A percentile compares a stretch with the other conserved stretches of the same genome.
phyloP scores from a whole-genome alignment of 176 grass and related monocot genomes.

The Eragrostis nindensis region DNA sequence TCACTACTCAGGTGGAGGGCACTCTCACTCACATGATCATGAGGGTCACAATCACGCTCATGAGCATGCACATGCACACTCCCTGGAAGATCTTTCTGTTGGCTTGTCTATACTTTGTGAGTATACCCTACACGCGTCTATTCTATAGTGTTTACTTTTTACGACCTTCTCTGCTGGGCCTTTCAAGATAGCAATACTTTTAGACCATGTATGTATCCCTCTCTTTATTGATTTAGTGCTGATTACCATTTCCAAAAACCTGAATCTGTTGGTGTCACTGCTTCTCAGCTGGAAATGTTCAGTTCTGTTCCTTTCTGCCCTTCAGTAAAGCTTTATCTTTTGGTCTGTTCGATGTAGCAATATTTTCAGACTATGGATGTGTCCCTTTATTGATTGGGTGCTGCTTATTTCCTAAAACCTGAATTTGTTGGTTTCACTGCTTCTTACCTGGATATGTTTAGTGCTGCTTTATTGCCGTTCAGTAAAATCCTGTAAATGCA shows the following conservation, averaged over 20 bases:
- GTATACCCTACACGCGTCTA: slow-evolving; percentile 44
- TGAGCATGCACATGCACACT: slow-evolving; percentile 83
- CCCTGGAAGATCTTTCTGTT: slow-evolving; percentile 93
- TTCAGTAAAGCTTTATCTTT: too few species aligned
- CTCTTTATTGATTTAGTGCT: slow-evolving; percentile 18
- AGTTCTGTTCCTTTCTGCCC: background rate
- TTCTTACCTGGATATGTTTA: too few species aligned
- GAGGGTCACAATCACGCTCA: slow-evolving; percentile 65
- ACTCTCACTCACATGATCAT: slow-evolving; percentile 74
- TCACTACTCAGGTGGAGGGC: slow-evolving; percentile 68
- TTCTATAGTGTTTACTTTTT: background rate
- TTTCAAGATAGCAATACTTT: background rate
- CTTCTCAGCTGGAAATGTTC: background rate
- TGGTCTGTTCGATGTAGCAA: too few species aligned
- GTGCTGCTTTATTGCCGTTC: background rate
- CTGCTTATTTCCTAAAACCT: too few species aligned
- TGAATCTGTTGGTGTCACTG: background rate
- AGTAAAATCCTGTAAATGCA: background rate
- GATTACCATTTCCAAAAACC: slow-evolving; percentile 6
- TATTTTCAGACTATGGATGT: too few species aligned
- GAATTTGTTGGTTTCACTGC: too few species aligned
- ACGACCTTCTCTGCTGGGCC: background rate
- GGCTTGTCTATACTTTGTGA: slow-evolving; percentile 94
- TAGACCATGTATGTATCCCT: background rate
- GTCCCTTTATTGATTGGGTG: too few species aligned